A percentile compares a stretch with the other conserved stretches of the same genome.
Conservation (phyloP, 352 stramenopile genomes). For the Phytophthora pseudosyringae region DNA sequence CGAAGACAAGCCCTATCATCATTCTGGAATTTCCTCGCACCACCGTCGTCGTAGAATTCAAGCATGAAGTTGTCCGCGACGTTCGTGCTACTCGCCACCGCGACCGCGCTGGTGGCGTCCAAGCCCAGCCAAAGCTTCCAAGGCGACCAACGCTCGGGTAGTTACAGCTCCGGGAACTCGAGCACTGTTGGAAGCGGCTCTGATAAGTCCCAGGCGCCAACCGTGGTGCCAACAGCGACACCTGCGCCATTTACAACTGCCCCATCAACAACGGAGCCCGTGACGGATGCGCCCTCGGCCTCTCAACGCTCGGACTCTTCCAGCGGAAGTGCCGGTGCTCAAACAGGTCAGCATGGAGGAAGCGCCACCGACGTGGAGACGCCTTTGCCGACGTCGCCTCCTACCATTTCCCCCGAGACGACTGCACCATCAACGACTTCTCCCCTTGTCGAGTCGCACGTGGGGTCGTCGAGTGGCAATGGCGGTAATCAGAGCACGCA, state of each 20-base stretch:
- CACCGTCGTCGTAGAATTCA: neutral
- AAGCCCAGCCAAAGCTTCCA: constrained; percentile 15
- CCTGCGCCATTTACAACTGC: constrained; percentile 15
- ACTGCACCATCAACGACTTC: neutral
- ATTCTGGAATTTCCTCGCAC: constrained; percentile 14
- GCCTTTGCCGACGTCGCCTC: neutral
- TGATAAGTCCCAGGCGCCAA: constrained; percentile 7
- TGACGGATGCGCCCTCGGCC: constrained; percentile 2
- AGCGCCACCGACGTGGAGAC: neutral
- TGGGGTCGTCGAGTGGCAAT: neutral
- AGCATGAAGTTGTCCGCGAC: constrained; percentile 25
- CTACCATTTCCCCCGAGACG: neutral
- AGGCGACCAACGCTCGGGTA: constrained; percentile 7
- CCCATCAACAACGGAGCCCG: constrained; percentile 5
- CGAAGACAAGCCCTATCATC: too few relatives aligned
- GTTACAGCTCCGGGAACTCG: constrained; percentile 6
- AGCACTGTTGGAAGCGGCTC: constrained; percentile 9
- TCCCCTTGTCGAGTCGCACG: neutral
- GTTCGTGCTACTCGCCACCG: constrained; percentile 15
- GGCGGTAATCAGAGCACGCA: neutral
- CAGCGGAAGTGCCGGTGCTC: neutral
- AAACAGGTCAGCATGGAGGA: neutral
- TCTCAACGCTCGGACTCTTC: constrained; percentile 1
- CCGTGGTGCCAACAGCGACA: constrained; percentile 16
- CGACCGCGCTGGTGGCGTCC: constrained; percentile 4